Base-by-base conservation (phyloP, 176 grass and related monocot genomes). In the Triticum monococcum region DNA sequence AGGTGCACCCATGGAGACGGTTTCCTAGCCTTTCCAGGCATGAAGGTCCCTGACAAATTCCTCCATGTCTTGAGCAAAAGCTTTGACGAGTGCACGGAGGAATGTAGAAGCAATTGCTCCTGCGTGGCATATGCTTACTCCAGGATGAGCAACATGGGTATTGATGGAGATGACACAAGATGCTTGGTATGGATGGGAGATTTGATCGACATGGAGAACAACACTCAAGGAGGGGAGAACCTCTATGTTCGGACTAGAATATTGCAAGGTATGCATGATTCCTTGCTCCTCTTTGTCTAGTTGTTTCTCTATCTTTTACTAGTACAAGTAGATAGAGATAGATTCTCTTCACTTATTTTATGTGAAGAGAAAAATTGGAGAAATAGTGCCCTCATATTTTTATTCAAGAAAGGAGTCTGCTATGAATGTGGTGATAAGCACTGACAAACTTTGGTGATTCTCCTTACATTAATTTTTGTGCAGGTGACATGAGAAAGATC, bases 41-140 rank as follows among this genome's bases (percentile, higher is more conserved):
- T 72, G 84, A 87, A 86, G 72, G 18, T 76, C 14, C 87, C 87
- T 28, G 87, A 83, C 75, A 70, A 86, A 30, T 92, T 89, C 79
- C 9, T 87, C 9, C 2, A 59, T 38, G 35, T 89, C n/a, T 26
- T 9, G 10, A 85, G 68, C 5, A 75, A 37, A 56, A 97, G 79
- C 41, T 93, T 90, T 9, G 46, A 89, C 16, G 68, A 79, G 36
- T 91, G 86, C 73, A 68, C 13, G 2, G 92, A 26, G 11, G 61
- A 87, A 45, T 97, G 91, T 40, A 78, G 10, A 22, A 83, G 57
- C 56, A 90, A 93, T 69, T 93, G 89, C 68, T 84, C 91, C 5
- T 94, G 94, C 5, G 4, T 74, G 41, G 94, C 91, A 26, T 97
- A 92, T 82, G 89, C 94, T 79, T 87, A 87, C 50, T 76, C 74